phyloP scores from a whole-genome alignment of 371 early-diverging fungal genomes.

The Mortierella sp. region DNA sequence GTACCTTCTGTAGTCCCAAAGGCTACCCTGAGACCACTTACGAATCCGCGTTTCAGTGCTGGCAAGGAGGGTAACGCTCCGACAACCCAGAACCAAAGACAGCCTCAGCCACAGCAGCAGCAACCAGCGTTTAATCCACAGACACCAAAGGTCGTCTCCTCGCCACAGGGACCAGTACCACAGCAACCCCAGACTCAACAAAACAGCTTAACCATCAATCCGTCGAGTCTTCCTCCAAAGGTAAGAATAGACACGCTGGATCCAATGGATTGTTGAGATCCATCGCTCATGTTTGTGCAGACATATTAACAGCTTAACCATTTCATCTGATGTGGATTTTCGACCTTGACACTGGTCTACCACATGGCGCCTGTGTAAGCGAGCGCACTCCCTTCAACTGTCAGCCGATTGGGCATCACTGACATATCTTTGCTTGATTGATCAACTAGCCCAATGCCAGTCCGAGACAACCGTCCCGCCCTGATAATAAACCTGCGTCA shows the following conservation, averaged over 20 bases:
- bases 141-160: conserved; percentile 3
- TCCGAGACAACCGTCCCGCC: conserved; percentile 11
- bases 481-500: not conserved
- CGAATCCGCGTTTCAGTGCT: conserved; percentile 5
- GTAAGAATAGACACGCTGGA: conserved; percentile 8
- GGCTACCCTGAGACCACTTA: not conserved
- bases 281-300: not conserved
- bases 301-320: not conserved
- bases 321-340: not conserved
- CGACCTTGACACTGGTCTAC: no score
- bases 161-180: conserved; percentile 5
- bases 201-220: not conserved
- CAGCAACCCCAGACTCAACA: conserved; percentile 13
- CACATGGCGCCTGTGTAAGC: not conserved
- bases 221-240: conserved; percentile 12
- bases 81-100: not conserved
- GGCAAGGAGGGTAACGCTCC: not conserved
- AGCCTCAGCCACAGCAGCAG: conserved; percentile 5
- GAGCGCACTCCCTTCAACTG: not conserved
- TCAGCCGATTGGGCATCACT: not conserved
- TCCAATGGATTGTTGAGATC: not conserved
- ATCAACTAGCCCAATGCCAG: conserved; percentile 17
- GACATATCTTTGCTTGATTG: not conserved
- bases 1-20: conserved; percentile 11
- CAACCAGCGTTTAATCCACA: conserved; percentile 6